phyloP scores from a whole-genome alignment of 1,284 basidiomycete species.

The Rhodotorula sp. region DNA sequence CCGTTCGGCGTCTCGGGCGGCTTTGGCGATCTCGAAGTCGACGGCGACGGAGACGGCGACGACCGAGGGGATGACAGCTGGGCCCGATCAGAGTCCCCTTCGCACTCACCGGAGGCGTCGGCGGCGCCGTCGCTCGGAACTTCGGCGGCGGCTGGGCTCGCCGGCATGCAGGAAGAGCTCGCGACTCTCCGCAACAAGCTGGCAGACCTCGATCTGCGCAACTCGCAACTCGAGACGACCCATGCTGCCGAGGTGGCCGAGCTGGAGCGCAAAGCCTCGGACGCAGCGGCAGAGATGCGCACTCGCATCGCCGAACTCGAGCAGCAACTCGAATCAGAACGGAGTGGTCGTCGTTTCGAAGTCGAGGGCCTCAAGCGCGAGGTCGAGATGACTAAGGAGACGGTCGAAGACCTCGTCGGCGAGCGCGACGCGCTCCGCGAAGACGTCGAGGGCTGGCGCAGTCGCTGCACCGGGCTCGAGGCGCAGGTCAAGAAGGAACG shows the following conservation, averaged over 20 bases:
- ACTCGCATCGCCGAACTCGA: conserved; percentile 34
- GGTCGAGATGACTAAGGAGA: conserved; percentile 37
- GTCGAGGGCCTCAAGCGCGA: conserved; percentile 40
- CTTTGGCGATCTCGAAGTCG: conserved; percentile 37
- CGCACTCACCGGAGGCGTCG: background rate
- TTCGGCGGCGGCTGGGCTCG: background rate
- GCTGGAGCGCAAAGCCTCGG: conserved; percentile 34
- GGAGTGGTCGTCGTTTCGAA: conserved; percentile 31
- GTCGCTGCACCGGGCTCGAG: conserved; percentile 40
- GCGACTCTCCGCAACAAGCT: conserved; percentile 31
- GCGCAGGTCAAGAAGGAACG: conserved; percentile 34
- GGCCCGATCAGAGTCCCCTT: background rate
- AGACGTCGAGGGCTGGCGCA: conserved; percentile 45
- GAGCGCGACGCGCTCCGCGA: conserved; percentile 44
- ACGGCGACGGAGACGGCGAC: conserved; percentile 20
- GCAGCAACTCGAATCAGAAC: conserved; percentile 32
- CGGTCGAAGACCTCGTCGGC: conserved; percentile 37
- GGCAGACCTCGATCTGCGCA: conserved; percentile 27
- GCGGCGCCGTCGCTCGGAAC: background rate
- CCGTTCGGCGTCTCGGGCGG: conserved; percentile 35
- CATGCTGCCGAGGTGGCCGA: conserved; percentile 36
- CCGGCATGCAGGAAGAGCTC: conserved; percentile 25
- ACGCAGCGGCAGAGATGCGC: conserved; percentile 32
- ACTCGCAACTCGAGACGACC: conserved; percentile 24
- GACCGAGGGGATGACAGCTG: background rate